These are phyloP conservation scores for Globisporangium lucens DNA, from an alignment of 352 stramenopile genomes.

Conservation along the genomic window DNA sequence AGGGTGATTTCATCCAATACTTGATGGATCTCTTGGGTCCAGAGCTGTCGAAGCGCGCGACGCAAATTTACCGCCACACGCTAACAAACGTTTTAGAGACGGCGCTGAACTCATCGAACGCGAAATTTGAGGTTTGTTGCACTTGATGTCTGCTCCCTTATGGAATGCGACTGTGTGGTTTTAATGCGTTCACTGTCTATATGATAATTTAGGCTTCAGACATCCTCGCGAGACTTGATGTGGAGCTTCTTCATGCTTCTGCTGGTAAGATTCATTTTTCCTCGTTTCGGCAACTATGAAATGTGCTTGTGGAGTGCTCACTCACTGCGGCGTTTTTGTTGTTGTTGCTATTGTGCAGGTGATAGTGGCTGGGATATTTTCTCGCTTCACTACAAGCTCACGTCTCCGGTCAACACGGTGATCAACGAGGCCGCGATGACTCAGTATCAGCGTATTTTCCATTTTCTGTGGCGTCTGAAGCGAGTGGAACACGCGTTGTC, in stretches of 20 bases:
- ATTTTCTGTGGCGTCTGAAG: conserved; percentile 90
- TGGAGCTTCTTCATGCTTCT: conserved; percentile 87
- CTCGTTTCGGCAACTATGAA: not conserved
- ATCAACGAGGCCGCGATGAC: conserved; percentile 84
- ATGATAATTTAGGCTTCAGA: conserved; percentile 59
- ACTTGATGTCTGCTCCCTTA: not conserved
- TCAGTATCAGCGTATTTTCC: conserved; percentile 89
- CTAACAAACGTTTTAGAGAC: conserved; percentile 94
- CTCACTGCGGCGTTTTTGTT: not conserved
- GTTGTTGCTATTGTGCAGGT: conserved; percentile 23
- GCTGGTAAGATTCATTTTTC: conserved; percentile 27
- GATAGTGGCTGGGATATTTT: conserved; percentile 96
- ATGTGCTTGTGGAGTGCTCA: not conserved
- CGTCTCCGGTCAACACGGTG: conserved; percentile 85
- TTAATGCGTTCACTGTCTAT: not conserved
- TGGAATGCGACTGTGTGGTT: not conserved
- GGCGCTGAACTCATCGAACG: conserved; percentile 94
- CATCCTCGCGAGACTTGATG: conserved; percentile 91
- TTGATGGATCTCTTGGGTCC: conserved; percentile 93
- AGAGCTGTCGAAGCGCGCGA: conserved; percentile 87
- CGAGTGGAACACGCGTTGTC: conserved; percentile 92
- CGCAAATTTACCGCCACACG: conserved; percentile 94
- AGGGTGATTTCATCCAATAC: conserved; percentile 97
- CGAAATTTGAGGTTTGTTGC: conserved; percentile 87
- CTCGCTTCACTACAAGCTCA: conserved; percentile 87